Evolutionary conservation across 805 yeast species (phyloP), one percentile per base, ranked within the genome.

Genomic region (Zygosaccharomyces siamensis): DNA sequence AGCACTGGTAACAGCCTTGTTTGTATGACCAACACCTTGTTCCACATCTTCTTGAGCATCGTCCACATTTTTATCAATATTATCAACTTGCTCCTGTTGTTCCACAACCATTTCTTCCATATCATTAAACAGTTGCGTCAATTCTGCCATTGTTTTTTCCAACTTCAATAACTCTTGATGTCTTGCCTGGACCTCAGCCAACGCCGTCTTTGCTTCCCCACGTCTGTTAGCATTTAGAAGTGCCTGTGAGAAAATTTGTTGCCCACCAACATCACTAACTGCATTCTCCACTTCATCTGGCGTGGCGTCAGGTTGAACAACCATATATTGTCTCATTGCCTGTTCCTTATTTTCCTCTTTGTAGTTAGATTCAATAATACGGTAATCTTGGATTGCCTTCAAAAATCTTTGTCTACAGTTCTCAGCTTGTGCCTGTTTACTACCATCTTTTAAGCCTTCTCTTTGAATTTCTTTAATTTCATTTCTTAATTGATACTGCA

Each of bases 21-120:
- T 81, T 44, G 96, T 89, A 69, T 93, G 96, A 20, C 93, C 96
- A 35, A 89, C 88, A 68, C 97, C 99, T 67, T 84, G 83, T 73
- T 90, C 96, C 60, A 93, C 83, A 67, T 93, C 95, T 52, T 80
- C 82, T 70, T 89, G 96, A 24, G 97, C 98, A 48, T 75, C 77
- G 51, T 74, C 81, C 53, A 90, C 86, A 61, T 87, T 84, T 58
- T 86, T 81, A 66, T 89, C 89, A 55, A 89, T 81, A 63, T 82
- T 86, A 64, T 84, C 86, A 57, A 93, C 83, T 53, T 85, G 82
- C 59, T 81, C 89, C 69, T 90, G 96, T 74, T 93, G 98, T 72
- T 90, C 96, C 58, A 92, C 89, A 42, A 92, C 97, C 71, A 93
- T 76, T 64, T 87, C 87, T 72, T 93, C 97, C 93, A 93, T 88